Conservation (phyloP, 2,329 filamentous ascomycete genomes). For the Fusarium incarnatum region DNA sequence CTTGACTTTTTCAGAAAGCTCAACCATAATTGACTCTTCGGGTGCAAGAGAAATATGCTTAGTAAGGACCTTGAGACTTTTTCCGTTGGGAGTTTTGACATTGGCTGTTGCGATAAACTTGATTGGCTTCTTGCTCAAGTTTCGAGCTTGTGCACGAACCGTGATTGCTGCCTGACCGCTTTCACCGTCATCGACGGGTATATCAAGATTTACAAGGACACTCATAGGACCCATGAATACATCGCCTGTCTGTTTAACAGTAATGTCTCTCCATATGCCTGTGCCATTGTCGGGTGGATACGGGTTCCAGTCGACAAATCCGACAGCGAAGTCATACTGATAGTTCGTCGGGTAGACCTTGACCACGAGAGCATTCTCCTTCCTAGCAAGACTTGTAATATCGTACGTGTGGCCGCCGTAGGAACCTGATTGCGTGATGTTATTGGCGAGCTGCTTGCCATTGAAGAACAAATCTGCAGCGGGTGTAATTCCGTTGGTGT, state of each 20-base stretch:
- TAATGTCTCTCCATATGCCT: not conserved
- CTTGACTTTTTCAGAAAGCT: not conserved
- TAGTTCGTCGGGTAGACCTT: not conserved
- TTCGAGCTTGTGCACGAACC: not conserved
- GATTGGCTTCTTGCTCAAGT: not conserved
- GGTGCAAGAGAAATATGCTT: not conserved
- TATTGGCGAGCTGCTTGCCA: not conserved
- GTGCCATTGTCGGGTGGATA: constrained; percentile 2
- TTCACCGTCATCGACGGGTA: not conserved
- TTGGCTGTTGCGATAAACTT: not conserved
- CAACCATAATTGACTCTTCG: not conserved
- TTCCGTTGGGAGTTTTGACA: not conserved
- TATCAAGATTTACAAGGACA: not conserved
- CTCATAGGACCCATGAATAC: not conserved
- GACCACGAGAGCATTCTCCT: not conserved
- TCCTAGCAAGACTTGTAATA: not conserved
- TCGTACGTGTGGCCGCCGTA: not conserved
- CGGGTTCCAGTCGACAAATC: constrained; percentile 1
- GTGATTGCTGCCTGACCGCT: not conserved
- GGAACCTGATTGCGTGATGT: not conserved
- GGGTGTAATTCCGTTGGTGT: constrained; percentile 1
- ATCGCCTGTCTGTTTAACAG: not conserved
- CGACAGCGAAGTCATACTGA: not conserved
- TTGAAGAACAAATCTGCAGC: constrained; percentile 4
- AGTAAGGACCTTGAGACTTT: not conserved